A percentile compares a stretch with the other conserved stretches of the same genome.
Conservation (phyloP, 768 basidiomycete species). For the Leccinum ochraceum region DNA sequence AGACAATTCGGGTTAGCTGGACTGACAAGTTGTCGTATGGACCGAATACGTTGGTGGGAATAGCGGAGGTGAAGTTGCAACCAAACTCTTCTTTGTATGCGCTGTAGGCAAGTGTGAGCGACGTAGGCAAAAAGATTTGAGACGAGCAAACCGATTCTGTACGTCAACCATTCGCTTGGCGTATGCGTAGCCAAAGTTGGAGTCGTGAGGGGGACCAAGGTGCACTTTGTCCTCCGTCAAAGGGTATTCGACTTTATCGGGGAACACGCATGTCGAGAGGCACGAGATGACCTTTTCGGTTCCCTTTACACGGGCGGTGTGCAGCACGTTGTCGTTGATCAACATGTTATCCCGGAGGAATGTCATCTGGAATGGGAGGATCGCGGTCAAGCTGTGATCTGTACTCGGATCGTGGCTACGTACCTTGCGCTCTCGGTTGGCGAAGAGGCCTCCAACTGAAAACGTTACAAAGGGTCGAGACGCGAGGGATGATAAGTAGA, state of each 20-base stretch:
- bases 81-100: conserved; percentile 97
- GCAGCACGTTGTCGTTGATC: conserved; percentile 94
- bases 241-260: conserved; percentile 92
- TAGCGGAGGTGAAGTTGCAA: conserved; percentile 93
- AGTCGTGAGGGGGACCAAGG: conserved; percentile 86
- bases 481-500: neutral
- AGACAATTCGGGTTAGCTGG: neutral
- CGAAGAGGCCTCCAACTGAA: conserved; percentile 90
- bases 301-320: conserved; percentile 65
- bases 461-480: conserved; percentile 9
- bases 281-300: conserved; percentile 88
- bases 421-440: conserved; percentile 94
- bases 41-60: conserved; percentile 97
- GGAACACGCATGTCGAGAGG: conserved; percentile 96
- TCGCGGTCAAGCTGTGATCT: conserved; percentile 1
- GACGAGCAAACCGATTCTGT: conserved; percentile 76
- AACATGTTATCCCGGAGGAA: conserved; percentile 94
- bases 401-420: conserved; percentile 5
- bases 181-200: conserved; percentile 96
- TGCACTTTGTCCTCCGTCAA: conserved; percentile 94
- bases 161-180: conserved; percentile 96
- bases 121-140: neutral
- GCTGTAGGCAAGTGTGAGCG: conserved; percentile 39
- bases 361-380: conserved; percentile 53
- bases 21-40: conserved; percentile 89